Conservation (phyloP, 2,329 filamentous ascomycete genomes). For the Lasiodiplodia sp. region DNA sequence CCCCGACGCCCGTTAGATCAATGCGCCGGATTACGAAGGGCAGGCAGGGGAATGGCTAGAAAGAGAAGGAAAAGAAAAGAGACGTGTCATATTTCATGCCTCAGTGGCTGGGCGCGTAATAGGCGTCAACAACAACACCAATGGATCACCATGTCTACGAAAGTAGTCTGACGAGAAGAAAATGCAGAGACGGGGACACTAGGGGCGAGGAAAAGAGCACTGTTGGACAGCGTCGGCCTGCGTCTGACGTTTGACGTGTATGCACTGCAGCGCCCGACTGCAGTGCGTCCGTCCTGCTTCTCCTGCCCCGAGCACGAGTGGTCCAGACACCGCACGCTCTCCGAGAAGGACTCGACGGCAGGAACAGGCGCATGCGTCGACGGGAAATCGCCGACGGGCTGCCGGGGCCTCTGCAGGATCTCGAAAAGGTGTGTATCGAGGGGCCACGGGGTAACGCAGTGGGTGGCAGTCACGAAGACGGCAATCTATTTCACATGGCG, state of each 20-base stretch:
- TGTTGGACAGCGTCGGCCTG: constrained; percentile 1
- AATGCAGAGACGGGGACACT: constrained; percentile 25
- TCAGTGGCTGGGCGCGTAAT: constrained; percentile 8
- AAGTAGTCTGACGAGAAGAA: constrained; percentile 21
- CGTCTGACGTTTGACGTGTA: constrained; percentile 27
- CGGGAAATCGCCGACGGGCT: background rate
- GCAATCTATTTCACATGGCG: constrained; percentile 24
- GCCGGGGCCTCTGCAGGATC: constrained; percentile 4
- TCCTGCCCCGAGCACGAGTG: constrained; percentile 8
- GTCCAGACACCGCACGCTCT: background rate
- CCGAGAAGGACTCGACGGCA: constrained; percentile 4
- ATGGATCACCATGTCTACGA: background rate
- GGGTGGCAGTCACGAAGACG: background rate
- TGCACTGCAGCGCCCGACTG: constrained; percentile 12
- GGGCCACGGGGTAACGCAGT: background rate
- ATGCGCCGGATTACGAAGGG: constrained; percentile 6
- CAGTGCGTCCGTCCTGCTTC: background rate
- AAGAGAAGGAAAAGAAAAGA: background rate
- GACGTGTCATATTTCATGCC: constrained; percentile 19
- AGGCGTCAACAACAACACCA: constrained; percentile 18
- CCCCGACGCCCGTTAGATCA: constrained; percentile 10
- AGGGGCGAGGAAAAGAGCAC: background rate
- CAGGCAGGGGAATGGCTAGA: background rate
- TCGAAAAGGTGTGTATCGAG: background rate
- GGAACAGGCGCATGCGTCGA: constrained; percentile 9